These are phyloP conservation scores for Albugo laibachii DNA, from an alignment of 352 stramenopile species.

Conservation along the genomic window DNA sequence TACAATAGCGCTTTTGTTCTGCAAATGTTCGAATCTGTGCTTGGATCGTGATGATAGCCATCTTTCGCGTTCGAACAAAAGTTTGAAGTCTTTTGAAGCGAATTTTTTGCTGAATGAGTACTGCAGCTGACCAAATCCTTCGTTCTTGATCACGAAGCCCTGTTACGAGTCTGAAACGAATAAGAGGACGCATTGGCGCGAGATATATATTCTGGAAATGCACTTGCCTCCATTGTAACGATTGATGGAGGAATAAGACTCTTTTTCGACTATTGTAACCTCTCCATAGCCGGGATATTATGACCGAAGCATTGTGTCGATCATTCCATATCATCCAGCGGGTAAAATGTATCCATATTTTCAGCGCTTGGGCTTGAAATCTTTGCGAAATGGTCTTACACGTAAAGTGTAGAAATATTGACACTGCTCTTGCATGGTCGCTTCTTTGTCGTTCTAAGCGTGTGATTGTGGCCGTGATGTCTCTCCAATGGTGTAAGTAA, in stretches of 20 bases:
- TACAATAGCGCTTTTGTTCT: slow-evolving; percentile 13
- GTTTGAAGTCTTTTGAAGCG: too few species aligned
- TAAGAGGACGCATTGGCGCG: slow-evolving; percentile 12
- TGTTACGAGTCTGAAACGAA: slow-evolving; percentile 19
- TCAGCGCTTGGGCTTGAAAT: slow-evolving; percentile 35
- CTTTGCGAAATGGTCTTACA: slow-evolving; percentile 48
- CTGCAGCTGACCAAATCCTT: slow-evolving; percentile 31
- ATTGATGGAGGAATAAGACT: slow-evolving; percentile 23
- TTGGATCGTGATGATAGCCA: slow-evolving; percentile 37
- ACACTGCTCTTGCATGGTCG: slow-evolving; percentile 35
- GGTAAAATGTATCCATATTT: slow-evolving; percentile 29
- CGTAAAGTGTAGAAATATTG: slow-evolving; percentile 34
- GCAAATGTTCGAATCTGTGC: slow-evolving; percentile 29
- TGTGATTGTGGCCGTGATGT: slow-evolving; percentile 34
- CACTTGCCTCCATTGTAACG: slow-evolving; percentile 17
- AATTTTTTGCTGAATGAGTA: too few species aligned
- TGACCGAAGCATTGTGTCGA: slow-evolving; percentile 22
- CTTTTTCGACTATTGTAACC: slow-evolving; percentile 15
- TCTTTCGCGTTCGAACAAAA: neutral
- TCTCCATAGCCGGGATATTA: slow-evolving; percentile 32
- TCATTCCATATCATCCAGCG: slow-evolving; percentile 35
- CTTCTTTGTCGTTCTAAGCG: slow-evolving; percentile 29
- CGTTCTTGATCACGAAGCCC: slow-evolving; percentile 30
- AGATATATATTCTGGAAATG: slow-evolving; percentile 40
- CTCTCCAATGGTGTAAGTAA: slow-evolving; percentile 64